Evolutionary conservation across 2,329 filamentous ascomycete genomes (phyloP).

Genomic region (Neopestalotiopsis sp.): DNA sequence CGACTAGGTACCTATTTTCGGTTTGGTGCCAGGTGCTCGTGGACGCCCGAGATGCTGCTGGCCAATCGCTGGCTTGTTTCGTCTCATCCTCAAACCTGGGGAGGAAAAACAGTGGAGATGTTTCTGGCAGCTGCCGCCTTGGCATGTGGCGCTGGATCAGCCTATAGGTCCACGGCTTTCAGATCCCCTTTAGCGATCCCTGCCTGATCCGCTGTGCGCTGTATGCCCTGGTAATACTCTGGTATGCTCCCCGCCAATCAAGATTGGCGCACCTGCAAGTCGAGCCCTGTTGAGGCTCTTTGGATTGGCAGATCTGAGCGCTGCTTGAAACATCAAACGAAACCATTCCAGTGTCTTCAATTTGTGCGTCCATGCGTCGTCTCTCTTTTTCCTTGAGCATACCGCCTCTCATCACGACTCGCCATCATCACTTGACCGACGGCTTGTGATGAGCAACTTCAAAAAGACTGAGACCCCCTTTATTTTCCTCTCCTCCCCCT

Average conservation of each 20-base stretch:
- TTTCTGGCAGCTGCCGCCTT: constrained; percentile 13
- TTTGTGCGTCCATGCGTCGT: constrained; percentile 7
- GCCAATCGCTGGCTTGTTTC: constrained; percentile 21
- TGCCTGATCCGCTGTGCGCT: neutral
- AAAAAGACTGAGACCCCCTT: neutral
- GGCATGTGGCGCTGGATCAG: neutral
- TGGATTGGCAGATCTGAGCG: constrained; percentile 18
- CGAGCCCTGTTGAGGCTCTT: constrained; percentile 13
- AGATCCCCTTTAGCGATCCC: neutral
- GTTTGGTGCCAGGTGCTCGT: neutral
- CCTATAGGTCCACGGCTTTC: neutral
- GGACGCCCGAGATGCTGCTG: neutral
- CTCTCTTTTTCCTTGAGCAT: neutral
- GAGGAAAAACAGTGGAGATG: neutral
- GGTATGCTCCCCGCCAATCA: neutral
- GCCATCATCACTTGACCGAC: neutral
- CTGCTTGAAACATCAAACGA: constrained; percentile 25
- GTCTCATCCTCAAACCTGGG: constrained; percentile 11
- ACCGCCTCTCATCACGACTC: neutral
- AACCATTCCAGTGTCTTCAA: constrained; percentile 18
- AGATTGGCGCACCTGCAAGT: neutral
- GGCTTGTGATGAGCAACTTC: neutral
- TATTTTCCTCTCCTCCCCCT: neutral
- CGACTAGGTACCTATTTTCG: neutral
- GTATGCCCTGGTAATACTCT: neutral